These are phyloP conservation scores for Daldinia grandis DNA, from an alignment of 495 filamentous ascomycete species.

Conservation along the genomic window DNA sequence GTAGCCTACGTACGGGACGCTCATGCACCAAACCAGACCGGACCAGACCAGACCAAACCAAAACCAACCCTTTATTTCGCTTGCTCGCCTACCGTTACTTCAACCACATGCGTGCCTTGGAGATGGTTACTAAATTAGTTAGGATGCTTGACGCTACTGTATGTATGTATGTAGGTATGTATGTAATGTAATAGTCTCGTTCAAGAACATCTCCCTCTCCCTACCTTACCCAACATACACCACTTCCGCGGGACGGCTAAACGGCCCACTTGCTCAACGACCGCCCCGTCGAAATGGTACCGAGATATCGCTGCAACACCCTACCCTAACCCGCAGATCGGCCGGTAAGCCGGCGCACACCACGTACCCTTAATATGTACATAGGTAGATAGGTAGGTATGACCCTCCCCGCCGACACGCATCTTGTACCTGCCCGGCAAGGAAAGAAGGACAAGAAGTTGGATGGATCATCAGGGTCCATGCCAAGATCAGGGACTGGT, in stretches of 20 bases:
- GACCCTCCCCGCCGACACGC: neutral
- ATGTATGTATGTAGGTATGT: too few species aligned
- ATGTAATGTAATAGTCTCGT: neutral
- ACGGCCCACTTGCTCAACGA: neutral
- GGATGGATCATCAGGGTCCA: constrained; percentile 37
- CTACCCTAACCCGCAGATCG: neutral
- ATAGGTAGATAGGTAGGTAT: too few species aligned
- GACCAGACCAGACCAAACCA: too few species aligned
- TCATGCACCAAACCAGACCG: neutral
- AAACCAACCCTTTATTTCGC: neutral
- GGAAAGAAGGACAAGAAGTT: neutral
- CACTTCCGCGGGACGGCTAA: neutral
- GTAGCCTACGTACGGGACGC: neutral
- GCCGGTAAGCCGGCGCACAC: neutral
- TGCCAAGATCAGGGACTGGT: constrained; percentile 36
- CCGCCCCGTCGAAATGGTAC: constrained; percentile 28
- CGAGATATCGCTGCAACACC: constrained; percentile 13
- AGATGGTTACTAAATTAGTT: neutral
- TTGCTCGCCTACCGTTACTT: neutral
- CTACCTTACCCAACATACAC: neutral
- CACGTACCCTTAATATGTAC: neutral
- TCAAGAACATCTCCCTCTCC: neutral
- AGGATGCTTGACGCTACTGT: neutral
- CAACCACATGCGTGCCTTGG: neutral
- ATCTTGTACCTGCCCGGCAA: neutral